Evolutionary conservation across 148 eudicot genomes (phyloP).

Genomic region (Fagopyrum esculentum): DNA sequence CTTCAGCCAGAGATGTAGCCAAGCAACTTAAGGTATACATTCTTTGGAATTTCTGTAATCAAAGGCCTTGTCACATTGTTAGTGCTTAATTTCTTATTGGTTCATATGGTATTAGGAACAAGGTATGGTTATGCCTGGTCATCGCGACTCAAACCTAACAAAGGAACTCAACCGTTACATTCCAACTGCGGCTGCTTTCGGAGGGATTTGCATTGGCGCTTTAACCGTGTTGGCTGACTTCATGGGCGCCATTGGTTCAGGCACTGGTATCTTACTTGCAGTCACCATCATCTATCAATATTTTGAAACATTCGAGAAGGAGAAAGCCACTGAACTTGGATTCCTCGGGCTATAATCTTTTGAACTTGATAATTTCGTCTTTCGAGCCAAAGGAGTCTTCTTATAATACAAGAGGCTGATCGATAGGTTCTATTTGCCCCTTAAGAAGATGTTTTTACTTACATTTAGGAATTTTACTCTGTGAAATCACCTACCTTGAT

Average conservation of each 20-base stretch:
- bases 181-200: constrained; percentile 83
- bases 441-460: neutral
- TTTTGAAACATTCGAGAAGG: constrained; percentile 92
- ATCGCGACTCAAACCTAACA: constrained; percentile 69
- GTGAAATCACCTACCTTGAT: neutral
- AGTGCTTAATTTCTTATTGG: neutral
- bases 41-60: neutral
- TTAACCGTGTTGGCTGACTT: constrained; percentile 79
- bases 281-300: constrained; percentile 86
- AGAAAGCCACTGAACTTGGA: constrained; percentile 78
- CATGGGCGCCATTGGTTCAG: constrained; percentile 95
- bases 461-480: neutral
- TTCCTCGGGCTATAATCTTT: constrained; percentile 59
- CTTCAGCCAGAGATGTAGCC: constrained; percentile 86
- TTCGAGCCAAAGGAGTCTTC: neutral
- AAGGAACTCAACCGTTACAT: constrained; percentile 89
- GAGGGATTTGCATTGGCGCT: constrained; percentile 87
- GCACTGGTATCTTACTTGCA: constrained; percentile 74
- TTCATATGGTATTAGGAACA: constrained; percentile 45
- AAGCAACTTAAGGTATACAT: constrained; percentile 70
- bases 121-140: constrained; percentile 95
- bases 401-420: neutral
- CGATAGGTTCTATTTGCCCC: neutral
- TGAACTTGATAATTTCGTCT: neutral
- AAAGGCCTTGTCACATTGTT: neutral